phyloP scores from a whole-genome alignment of 2,329 filamentous ascomycete species.

The Trichoderma arundinaceum region DNA sequence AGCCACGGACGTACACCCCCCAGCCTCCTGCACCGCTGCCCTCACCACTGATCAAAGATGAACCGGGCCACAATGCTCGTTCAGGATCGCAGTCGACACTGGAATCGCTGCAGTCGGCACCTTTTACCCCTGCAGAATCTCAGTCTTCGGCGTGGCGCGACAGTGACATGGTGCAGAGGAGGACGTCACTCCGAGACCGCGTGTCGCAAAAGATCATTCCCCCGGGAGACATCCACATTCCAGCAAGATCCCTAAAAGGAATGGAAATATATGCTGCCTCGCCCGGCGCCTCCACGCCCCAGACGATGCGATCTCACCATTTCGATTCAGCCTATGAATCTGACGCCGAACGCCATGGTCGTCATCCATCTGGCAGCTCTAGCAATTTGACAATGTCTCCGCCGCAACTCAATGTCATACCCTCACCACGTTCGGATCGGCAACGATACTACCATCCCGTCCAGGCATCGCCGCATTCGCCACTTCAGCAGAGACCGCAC shows the following conservation, averaged over 20 bases:
- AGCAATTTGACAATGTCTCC: constrained; percentile 39
- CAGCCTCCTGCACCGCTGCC: constrained; percentile 52
- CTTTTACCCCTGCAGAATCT: not conserved
- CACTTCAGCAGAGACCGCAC: constrained; percentile 64
- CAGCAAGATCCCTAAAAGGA: constrained; percentile 43
- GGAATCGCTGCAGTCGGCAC: constrained; percentile 29
- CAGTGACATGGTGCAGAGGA: constrained; percentile 34
- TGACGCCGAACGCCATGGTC: constrained; percentile 50
- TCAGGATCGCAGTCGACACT: constrained; percentile 35
- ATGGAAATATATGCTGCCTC: constrained; percentile 36
- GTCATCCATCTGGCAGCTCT: constrained; percentile 45
- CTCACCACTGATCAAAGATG: constrained; percentile 50
- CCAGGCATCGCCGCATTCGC: constrained; percentile 66
- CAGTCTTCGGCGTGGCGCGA: constrained; percentile 19
- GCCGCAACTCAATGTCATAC: constrained; percentile 37
- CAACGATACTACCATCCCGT: constrained; percentile 66
- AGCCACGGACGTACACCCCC: constrained; percentile 64
- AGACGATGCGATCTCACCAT: constrained; percentile 39
- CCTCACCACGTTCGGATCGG: constrained; percentile 46
- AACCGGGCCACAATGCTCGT: constrained; percentile 6
- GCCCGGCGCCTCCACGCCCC: constrained; percentile 44
- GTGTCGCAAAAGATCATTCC: constrained; percentile 59
- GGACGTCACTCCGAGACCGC: constrained; percentile 58
- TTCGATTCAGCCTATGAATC: constrained; percentile 58
- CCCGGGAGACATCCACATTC: constrained; percentile 61